Conservation (phyloP, 257 asterid genomes). For the Capsicum chinense region DNA sequence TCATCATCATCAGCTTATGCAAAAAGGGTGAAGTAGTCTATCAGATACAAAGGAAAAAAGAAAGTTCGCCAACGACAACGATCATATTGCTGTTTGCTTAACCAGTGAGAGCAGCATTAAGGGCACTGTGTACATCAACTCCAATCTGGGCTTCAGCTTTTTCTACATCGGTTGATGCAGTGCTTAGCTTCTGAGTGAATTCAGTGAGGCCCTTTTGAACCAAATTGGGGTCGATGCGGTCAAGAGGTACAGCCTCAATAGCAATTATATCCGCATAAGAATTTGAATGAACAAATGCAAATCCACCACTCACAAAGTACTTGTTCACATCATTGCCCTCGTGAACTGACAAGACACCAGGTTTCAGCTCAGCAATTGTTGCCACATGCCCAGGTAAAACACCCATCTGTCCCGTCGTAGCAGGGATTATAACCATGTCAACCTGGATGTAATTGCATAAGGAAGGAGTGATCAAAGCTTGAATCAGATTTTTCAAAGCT, state of each 20-base stretch:
- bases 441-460: constrained; percentile 53
- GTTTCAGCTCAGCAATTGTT: constrained; percentile 87
- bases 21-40: background rate
- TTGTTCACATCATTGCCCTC: constrained; percentile 73
- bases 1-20: constrained; percentile 19
- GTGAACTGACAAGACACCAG: constrained; percentile 74
- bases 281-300: constrained; percentile 80
- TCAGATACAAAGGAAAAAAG: background rate
- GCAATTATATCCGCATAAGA: constrained; percentile 77
- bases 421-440: constrained; percentile 90
- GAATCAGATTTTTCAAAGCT: background rate
- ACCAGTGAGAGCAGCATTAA: constrained; percentile 82
- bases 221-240: constrained; percentile 61
- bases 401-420: constrained; percentile 93
- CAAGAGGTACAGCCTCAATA: constrained; percentile 75
- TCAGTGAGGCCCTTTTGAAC: constrained; percentile 79
- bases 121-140: constrained; percentile 85
- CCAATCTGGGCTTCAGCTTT: constrained; percentile 95
- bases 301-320: constrained; percentile 78
- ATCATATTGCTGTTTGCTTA: constrained; percentile 30
- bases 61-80: background rate
- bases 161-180: constrained; percentile 79
- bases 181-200: constrained; percentile 70
- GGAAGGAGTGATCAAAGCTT: constrained; percentile 1
- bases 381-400: constrained; percentile 91